These are phyloP conservation scores for Cylindrotheca fusiformis DNA, from an alignment of 108 stramenopile species.

Conservation along the genomic window DNA sequence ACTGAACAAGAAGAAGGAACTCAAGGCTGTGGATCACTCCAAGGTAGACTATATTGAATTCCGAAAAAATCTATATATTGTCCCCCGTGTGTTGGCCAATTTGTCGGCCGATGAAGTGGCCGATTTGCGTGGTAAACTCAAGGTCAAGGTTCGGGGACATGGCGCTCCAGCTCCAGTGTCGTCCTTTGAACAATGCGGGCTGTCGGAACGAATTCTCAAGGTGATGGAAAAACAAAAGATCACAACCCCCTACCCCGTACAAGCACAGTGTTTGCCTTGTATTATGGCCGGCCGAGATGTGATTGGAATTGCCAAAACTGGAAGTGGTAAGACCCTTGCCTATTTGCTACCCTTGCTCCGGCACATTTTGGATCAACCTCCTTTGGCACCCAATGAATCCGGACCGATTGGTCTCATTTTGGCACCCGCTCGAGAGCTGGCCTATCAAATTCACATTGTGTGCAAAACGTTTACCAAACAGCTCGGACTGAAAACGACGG, in stretches of 20 bases:
- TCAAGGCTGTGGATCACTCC: constrained; percentile 93
- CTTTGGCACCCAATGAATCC: constrained; percentile 81
- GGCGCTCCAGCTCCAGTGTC: constrained; percentile 93
- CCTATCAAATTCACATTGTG: constrained; percentile 94
- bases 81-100: constrained; percentile 77
- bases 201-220: constrained; percentile 82
- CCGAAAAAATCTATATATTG: constrained; percentile 93
- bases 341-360: constrained; percentile 94
- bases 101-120: constrained; percentile 69
- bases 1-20: constrained; percentile 93
- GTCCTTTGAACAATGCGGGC: constrained; percentile 89
- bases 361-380: constrained; percentile 93
- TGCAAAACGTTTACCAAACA: constrained; percentile 75
- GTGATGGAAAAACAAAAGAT: constrained; percentile 70
- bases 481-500: constrained; percentile 83
- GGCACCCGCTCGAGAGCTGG: constrained; percentile 97
- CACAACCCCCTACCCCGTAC: constrained; percentile 91
- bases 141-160: constrained; percentile 87
- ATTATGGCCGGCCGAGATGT: constrained; percentile 98
- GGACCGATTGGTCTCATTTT: constrained; percentile 96
- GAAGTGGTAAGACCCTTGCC: constrained; percentile 96
- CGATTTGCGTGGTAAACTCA: constrained; percentile 67
- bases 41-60: constrained; percentile 87
- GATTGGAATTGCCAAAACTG: constrained; percentile 99
- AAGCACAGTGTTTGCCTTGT: constrained; percentile 96